These are phyloP conservation scores for Colletotrichum sublineola DNA, from an alignment of 2,329 filamentous ascomycete genomes.

Conservation along the genomic window DNA sequence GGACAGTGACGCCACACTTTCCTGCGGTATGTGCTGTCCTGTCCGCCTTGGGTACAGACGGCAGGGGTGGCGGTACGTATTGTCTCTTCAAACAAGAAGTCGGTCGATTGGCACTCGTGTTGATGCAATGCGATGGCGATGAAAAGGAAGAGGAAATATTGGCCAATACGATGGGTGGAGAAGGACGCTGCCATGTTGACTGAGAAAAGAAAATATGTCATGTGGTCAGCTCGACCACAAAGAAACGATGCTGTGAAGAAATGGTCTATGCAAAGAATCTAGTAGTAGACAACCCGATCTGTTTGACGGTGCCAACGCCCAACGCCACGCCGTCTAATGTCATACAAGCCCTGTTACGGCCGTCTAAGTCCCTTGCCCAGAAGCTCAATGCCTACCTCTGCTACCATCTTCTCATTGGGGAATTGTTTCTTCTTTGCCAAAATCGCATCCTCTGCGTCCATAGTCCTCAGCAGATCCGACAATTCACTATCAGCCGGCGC, in stretches of 20 bases:
- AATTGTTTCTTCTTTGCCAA: constrained; percentile 69
- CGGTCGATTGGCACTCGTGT: constrained; percentile 1
- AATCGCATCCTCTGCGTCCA: constrained; percentile 80
- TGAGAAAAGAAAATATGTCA: not conserved
- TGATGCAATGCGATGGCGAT: not conserved
- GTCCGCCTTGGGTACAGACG: not conserved
- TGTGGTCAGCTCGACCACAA: not conserved
- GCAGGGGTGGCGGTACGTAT: constrained; percentile 13
- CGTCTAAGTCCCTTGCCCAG: constrained; percentile 63
- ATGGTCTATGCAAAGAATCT: constrained; percentile 20
- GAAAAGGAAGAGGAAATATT: not conserved
- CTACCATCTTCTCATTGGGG: constrained; percentile 68
- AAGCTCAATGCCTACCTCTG: constrained; percentile 65
- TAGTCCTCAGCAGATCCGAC: constrained; percentile 80
- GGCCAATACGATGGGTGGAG: not conserved
- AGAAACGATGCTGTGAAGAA: constrained; percentile 18
- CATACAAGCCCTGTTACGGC: constrained; percentile 37
- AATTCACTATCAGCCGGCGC: constrained; percentile 79
- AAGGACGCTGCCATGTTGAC: not conserved
- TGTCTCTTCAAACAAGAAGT: not conserved
- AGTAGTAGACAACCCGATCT: constrained; percentile 12
- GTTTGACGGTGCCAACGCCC: constrained; percentile 26
- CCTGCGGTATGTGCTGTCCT: constrained; percentile 21
- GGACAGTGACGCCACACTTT: constrained; percentile 42
- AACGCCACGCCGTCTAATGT: constrained; percentile 29